Percentiles rank a stretch among this genome's conserved stretches.
Evolutionary conservation across 805 yeast species (phyloP).

Genomic region (Pichia membranifaciens): DNA sequence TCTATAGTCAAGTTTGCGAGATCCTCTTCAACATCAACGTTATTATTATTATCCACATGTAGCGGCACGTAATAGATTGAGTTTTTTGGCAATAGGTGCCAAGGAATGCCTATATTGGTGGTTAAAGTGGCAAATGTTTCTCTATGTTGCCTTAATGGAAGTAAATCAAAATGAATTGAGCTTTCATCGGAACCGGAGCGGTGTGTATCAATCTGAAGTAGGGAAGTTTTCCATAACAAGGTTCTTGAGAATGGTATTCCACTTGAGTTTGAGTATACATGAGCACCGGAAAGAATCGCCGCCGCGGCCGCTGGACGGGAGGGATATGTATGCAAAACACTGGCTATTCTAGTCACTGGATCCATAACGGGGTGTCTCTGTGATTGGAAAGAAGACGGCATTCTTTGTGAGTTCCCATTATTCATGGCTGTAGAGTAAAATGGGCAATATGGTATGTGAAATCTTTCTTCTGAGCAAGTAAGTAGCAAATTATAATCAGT

Average conservation of each 20-base stretch:
- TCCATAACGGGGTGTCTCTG: not conserved
- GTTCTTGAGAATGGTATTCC: constrained; percentile 16
- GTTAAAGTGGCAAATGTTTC: constrained; percentile 16
- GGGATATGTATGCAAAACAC: constrained; percentile 5
- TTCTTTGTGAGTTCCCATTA: not conserved
- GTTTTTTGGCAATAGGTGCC: constrained; percentile 28
- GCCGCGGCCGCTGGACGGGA: constrained; percentile 11
- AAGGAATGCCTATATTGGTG: constrained; percentile 28
- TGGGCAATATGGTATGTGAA: no score
- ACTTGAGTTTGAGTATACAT: constrained; percentile 6
- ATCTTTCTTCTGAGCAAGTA: no score
- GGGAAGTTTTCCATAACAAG: constrained; percentile 19
- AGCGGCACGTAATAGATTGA: constrained; percentile 18
- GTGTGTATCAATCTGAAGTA: constrained; percentile 11
- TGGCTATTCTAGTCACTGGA: not conserved
- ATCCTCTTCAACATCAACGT: constrained; percentile 5
- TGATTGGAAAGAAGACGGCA: constrained; percentile 1
- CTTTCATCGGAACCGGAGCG: constrained; percentile 4
- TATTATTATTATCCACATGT: constrained; percentile 13
- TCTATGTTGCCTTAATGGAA: constrained; percentile 18
- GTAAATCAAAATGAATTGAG: constrained; percentile 16
- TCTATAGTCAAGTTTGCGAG: constrained; percentile 4
- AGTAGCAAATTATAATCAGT: no score
- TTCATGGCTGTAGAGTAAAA: no score
- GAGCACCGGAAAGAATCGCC: constrained; percentile 10